Base-by-base conservation (phyloP, 1,284 basidiomycete genomes). In the Heterobasidion occidentale region DNA sequence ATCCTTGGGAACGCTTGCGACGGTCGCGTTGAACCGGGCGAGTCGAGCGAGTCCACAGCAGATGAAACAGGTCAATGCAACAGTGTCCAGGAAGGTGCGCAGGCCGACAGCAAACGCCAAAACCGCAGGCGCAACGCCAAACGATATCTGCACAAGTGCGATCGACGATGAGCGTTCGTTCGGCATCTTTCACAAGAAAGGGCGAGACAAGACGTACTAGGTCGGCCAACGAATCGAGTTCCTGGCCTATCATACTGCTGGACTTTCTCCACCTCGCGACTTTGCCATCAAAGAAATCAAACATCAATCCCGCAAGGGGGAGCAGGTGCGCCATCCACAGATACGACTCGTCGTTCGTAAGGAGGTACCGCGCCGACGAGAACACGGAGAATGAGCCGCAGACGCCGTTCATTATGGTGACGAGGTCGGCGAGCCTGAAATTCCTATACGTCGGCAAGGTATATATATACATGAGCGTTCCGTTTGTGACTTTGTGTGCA, bases 391-490 rank as follows among this genome's bases (percentile, higher is more conserved):
- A 89, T 14, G 92, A 92, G 58, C 97, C 97, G 73, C 97, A 99
- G 70, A 99, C 92, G 46, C 97, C 97, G 69, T 99, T 99, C 88
- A 97, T 96, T 62, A 99, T 93, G n/a, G 96, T 99, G 66, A 99
- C 94, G 49, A 97, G 82, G 74, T 99, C 96, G 64, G 96, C 96
- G 38, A 99, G 84, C 58, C 95, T 93, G 70, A 99, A 99, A 73
- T 98, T 99, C 64, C 96, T 97, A 65, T 38, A 53, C n/a, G 46
- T 53, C 27, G 27, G 27, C 1, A 6, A 27, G 27, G 27, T 27
- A 27, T 27, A 27, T 27, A 27, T 4, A 27, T 6, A 27, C 3
- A 27, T 53, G 47, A 46, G 46, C 9, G 58, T n/a, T 7, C 44
- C n/a, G 19, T 51, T 46, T 20, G 15, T 54, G 54, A 55, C 7